Conservation (phyloP, 148 eudicot species). For the Chenopodium album region DNA sequence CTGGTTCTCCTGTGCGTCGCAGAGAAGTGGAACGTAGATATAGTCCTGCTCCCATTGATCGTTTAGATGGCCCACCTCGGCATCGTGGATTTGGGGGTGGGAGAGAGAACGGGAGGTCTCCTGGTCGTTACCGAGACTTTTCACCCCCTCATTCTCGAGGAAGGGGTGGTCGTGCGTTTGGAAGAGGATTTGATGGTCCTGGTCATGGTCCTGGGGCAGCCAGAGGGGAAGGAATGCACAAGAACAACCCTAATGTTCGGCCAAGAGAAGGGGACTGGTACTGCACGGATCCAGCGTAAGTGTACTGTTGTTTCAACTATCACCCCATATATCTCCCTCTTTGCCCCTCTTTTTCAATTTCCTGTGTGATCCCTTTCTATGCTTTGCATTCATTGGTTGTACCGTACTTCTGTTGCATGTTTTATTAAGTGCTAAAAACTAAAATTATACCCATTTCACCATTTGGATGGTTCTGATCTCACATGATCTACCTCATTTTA, state of each 20-base stretch:
- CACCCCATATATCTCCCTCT: not conserved
- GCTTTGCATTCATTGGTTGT: not conserved
- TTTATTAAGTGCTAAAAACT: not conserved
- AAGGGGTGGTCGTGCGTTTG: slow-evolving; percentile 64
- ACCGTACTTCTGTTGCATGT: not conserved
- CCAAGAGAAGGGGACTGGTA: slow-evolving; percentile 98
- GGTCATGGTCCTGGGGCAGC: slow-evolving; percentile 57
- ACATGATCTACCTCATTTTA: not conserved
- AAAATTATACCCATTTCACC: not conserved
- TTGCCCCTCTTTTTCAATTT: not conserved
- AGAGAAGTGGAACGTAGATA: slow-evolving; percentile 64
- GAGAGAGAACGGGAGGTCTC: slow-evolving; percentile 50
- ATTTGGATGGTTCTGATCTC: not conserved
- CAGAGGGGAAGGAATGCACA: slow-evolving; percentile 53
- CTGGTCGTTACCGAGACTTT: slow-evolving; percentile 68
- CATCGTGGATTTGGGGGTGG: slow-evolving; percentile 66
- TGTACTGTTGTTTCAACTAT: not conserved
- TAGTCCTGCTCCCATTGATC: slow-evolving; percentile 63
- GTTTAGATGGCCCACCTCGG: slow-evolving; percentile 51
- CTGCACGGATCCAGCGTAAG: slow-evolving; percentile 82
- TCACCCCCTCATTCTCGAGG: slow-evolving; percentile 76
- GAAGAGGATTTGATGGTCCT: slow-evolving; percentile 60
- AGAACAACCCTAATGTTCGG: slow-evolving; percentile 74
- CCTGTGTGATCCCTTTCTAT: not conserved
- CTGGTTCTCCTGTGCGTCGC: slow-evolving; percentile 83